Conservation (phyloP, 1,139 yeast genomes). For the Kluyveromyces sp. region DNA sequence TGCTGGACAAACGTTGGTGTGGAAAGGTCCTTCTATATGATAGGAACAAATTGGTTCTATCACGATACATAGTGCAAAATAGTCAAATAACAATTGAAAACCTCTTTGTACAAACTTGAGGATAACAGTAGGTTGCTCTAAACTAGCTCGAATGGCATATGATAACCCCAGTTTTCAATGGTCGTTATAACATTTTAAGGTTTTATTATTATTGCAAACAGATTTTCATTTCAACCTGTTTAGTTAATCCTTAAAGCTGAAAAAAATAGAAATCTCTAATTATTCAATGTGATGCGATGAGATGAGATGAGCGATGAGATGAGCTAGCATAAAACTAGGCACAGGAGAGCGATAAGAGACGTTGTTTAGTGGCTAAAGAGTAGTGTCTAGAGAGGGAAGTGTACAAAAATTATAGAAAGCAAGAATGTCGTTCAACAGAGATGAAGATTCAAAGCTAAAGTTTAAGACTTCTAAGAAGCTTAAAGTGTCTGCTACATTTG, state of each 20-base stretch:
- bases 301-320: not conserved
- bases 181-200: too few species aligned
- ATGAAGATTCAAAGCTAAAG: conserved; percentile 48
- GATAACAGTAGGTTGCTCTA: too few species aligned
- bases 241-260: not conserved
- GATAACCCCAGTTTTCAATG: too few species aligned
- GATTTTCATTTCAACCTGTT: not conserved
- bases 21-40: conserved; percentile 71
- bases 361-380: not conserved
- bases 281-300: conserved; percentile 6
- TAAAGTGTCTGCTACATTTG: conserved; percentile 61
- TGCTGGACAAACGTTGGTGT: conserved; percentile 31
- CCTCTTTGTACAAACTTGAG: too few species aligned
- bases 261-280: not conserved
- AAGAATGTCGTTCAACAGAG: conserved; percentile 48
- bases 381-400: not conserved
- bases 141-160: too few species aligned
- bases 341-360: not conserved
- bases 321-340: too few species aligned
- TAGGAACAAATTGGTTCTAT: conserved; percentile 60
- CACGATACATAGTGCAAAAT: conserved; percentile 48
- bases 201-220: too few species aligned
- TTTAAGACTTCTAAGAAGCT: conserved; percentile 58
- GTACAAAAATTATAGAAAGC: not conserved
- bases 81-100: too few species aligned